These are phyloP conservation scores for Melastoma candidum DNA, from an alignment of 441 rosid genomes.

Conservation along the genomic window DNA sequence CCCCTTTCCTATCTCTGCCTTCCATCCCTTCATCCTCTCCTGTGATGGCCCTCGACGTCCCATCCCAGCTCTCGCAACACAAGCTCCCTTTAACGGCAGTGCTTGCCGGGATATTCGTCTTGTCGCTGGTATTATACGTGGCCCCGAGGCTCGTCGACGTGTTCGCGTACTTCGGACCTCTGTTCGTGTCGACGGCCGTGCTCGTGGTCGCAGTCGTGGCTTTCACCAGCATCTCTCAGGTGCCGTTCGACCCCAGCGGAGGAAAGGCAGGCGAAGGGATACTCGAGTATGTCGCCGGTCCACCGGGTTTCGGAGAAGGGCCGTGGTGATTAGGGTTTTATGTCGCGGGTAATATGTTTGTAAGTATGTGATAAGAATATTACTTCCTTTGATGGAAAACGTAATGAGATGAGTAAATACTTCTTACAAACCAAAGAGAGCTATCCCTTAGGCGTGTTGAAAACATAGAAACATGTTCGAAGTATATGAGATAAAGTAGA, in stretches of 20 bases:
- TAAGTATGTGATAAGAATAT: too few species aligned
- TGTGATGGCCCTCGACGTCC: conserved; percentile 32
- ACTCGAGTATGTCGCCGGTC: conserved; percentile 48
- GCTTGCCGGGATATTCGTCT: conserved; percentile 15
- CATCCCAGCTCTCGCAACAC: conserved; percentile 39
- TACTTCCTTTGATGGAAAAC: too few species aligned
- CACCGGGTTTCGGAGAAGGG: conserved; percentile 18
- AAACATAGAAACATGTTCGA: too few species aligned
- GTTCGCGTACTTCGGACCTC: conserved; percentile 71
- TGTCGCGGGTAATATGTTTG: too few species aligned
- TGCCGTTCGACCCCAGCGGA: conserved; percentile 24
- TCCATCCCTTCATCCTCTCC: not conserved
- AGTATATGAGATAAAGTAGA: too few species aligned
- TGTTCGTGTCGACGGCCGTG: conserved; percentile 67
- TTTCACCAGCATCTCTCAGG: conserved; percentile 45
- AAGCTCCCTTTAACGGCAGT: conserved; percentile 35
- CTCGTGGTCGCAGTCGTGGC: conserved; percentile 36
- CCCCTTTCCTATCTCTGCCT: not conserved
- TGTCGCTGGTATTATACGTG: conserved; percentile 29
- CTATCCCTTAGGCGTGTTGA: too few species aligned
- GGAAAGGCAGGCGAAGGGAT: conserved; percentile 34
- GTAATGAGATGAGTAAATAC: too few species aligned
- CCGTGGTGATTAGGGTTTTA: not conserved
- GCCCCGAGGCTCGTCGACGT: conserved; percentile 44
- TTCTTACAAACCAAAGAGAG: too few species aligned